Evolutionary conservation across 495 filamentous ascomycete species (phyloP).

Genomic region (Xylaria nigripes): DNA sequence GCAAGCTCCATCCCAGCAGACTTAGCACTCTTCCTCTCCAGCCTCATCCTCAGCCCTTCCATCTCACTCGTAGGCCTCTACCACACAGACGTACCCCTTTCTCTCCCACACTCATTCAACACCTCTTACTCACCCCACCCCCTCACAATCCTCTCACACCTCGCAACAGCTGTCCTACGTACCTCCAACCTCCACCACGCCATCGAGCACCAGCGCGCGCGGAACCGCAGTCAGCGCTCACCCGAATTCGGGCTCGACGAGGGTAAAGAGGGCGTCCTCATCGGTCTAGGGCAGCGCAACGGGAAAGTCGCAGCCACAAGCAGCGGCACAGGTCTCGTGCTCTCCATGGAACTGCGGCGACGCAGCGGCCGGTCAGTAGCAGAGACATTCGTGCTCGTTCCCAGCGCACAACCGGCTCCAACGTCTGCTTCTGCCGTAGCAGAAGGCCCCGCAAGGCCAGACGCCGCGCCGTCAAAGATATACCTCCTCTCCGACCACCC

Average conservation of each 20-base stretch:
- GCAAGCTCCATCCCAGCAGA: conserved; percentile 25
- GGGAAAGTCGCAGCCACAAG: conserved; percentile 1
- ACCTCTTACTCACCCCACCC: conserved; percentile 59
- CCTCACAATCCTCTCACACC: conserved; percentile 48
- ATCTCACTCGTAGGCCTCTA: conserved; percentile 55
- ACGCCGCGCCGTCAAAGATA: conserved; percentile 24
- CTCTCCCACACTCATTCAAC: conserved; percentile 18
- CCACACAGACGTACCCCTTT: conserved; percentile 55
- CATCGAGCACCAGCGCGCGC: conserved; percentile 56
- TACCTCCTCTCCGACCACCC: conserved; percentile 74
- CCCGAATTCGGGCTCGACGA: conserved; percentile 73
- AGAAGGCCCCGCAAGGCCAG: conserved; percentile 23
- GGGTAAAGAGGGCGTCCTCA: conserved; percentile 62
- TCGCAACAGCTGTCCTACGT: conserved; percentile 43
- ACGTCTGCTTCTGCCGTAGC: too few species aligned
- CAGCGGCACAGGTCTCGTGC: conserved; percentile 47
- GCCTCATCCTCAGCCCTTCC: conserved; percentile 42
- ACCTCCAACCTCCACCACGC: conserved; percentile 56
- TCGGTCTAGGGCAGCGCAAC: conserved; percentile 42
- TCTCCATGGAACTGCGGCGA: conserved; percentile 79
- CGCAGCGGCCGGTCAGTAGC: conserved; percentile 68
- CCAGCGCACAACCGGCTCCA: conserved; percentile 9
- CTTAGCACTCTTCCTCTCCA: conserved; percentile 48
- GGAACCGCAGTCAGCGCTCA: conserved; percentile 57
- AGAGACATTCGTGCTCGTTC: conserved; percentile 67